phyloP scores from a whole-genome alignment of 371 early-diverging fungal genomes.

The Nosema muscidifuracis region DNA sequence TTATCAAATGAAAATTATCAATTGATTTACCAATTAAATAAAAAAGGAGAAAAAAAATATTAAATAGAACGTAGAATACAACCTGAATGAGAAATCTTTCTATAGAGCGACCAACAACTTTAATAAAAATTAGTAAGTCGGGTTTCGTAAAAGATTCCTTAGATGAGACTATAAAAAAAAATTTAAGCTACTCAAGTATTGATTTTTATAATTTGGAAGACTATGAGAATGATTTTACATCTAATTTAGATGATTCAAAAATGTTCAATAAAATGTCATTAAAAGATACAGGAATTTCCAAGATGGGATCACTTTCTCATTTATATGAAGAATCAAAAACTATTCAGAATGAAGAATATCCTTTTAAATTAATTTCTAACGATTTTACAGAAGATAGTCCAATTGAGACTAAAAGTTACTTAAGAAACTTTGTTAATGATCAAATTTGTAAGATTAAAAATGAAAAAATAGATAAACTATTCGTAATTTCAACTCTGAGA shows the following conservation, averaged over 20 bases:
- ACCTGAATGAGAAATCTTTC: slow-evolving; percentile 19
- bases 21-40: slow-evolving; percentile 6
- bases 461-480: background rate
- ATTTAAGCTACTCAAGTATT: no score
- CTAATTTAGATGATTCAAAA: no score
- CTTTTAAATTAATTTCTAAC: no score
- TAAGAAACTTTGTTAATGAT: background rate
- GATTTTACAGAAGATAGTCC: background rate
- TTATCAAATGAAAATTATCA: background rate
- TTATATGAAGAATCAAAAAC: no score
- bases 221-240: no score
- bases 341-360: no score
- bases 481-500: background rate
- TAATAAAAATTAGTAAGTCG: slow-evolving; percentile 28
- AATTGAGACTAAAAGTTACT: background rate
- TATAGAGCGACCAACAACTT: slow-evolving; percentile 40
- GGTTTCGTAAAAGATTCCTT: no score
- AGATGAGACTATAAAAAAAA: no score
- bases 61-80: background rate
- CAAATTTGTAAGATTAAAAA: background rate
- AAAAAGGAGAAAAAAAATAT: background rate
- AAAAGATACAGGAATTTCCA: background rate
- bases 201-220: no score
- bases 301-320: background rate
- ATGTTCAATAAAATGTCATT: no score